Percentiles rank a stretch among this genome's conserved stretches.
Evolutionary conservation across 2,329 filamentous ascomycete species (phyloP).

Genomic region (Blumeriella jaapii): DNA sequence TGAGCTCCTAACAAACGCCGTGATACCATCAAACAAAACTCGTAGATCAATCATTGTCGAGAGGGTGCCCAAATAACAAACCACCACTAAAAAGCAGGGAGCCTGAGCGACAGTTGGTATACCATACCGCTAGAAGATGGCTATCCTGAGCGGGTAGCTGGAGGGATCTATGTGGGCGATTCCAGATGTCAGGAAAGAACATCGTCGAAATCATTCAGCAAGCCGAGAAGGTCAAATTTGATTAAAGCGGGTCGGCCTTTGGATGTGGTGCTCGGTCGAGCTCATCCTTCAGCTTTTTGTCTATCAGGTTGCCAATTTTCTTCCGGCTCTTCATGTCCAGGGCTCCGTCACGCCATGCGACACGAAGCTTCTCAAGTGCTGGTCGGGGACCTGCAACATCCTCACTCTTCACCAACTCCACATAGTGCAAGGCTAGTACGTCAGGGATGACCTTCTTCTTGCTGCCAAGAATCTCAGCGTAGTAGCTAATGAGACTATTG

Average conservation of each 20-base stretch:
- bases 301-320: conserved; percentile 41
- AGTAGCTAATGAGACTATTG: conserved; percentile 53
- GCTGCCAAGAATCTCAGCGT: conserved; percentile 44
- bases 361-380: conserved; percentile 39
- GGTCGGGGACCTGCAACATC: conserved; percentile 28
- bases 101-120: conserved; percentile 8
- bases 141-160: conserved; percentile 4
- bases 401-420: conserved; percentile 41
- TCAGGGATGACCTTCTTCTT: conserved; percentile 37
- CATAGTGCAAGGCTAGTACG: conserved; percentile 41
- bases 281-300: conserved; percentile 37
- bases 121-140: conserved; percentile 4
- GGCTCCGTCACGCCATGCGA: conserved; percentile 41
- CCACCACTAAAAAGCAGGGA: conserved; percentile 15
- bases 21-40: conserved; percentile 24
- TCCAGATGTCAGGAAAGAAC: neutral
- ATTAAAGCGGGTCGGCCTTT: conserved; percentile 17
- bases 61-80: conserved; percentile 14
- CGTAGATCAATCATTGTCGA: conserved; percentile 14
- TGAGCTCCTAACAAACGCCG: conserved; percentile 25
- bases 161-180: neutral
- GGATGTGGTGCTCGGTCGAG: conserved; percentile 31
- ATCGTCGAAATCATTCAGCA: conserved; percentile 1
- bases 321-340: conserved; percentile 45
- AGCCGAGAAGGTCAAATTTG: neutral